phyloP scores from a whole-genome alignment of 768 basidiomycete genomes.

The Dendrothele bispora region DNA sequence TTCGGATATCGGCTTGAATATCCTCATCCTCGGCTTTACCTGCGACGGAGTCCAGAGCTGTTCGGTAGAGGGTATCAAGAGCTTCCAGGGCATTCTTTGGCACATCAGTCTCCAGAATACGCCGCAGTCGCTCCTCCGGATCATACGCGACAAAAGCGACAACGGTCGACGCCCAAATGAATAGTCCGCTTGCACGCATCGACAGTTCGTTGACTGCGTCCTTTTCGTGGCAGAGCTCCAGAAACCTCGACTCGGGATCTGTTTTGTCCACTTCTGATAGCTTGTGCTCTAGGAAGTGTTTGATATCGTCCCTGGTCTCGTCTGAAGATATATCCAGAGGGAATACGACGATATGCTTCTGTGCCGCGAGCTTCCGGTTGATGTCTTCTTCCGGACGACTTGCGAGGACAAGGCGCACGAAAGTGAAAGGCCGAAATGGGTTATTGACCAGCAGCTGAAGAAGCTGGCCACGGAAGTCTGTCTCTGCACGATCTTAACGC shows the following conservation, averaged over 20 bases:
- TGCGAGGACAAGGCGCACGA: neutral
- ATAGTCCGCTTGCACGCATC: neutral
- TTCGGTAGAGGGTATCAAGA: neutral
- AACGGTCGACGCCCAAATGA: neutral
- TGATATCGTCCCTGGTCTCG: neutral
- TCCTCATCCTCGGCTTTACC: neutral
- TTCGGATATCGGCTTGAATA: neutral
- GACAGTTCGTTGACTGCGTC: neutral
- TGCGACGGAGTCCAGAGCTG: neutral
- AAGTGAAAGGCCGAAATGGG: neutral
- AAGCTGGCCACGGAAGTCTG: neutral
- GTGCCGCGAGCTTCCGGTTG: neutral
- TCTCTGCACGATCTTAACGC: neutral
- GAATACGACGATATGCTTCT: neutral
- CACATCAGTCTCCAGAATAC: neutral
- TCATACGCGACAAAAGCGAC: neutral
- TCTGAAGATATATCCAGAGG: neutral
- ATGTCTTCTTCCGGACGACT: neutral
- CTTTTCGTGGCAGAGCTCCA: neutral
- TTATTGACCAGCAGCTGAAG: no score
- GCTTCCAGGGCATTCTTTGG: neutral
- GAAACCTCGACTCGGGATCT: neutral
- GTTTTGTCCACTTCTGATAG: neutral
- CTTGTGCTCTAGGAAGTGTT: neutral
- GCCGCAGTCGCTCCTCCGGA: neutral